Evolutionary conservation across 306 rosid genomes (phyloP).

Genomic region (Castanea sativa): DNA sequence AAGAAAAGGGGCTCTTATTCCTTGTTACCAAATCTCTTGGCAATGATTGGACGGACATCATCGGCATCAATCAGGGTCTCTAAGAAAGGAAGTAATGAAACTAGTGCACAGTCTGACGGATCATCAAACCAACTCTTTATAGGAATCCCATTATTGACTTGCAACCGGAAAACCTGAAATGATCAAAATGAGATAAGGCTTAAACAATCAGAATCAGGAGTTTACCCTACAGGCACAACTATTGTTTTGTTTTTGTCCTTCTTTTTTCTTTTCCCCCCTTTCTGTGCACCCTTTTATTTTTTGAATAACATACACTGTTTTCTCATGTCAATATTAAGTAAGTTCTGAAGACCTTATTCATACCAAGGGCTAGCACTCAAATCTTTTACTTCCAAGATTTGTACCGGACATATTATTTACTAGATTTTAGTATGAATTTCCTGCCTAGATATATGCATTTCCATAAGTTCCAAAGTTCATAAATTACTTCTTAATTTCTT

Average conservation of each 20-base stretch:
- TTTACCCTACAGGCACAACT: constrained; percentile 5
- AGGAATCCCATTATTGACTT: constrained; percentile 98
- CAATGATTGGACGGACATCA: constrained; percentile 96
- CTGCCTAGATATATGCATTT: background rate
- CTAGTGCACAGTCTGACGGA: constrained; percentile 72
- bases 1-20: constrained; percentile 62
- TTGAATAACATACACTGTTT: background rate
- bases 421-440: background rate
- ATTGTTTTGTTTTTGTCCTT: background rate
- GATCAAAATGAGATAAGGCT: constrained; percentile 30
- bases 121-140: constrained; percentile 99
- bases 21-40: constrained; percentile 81
- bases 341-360: background rate
- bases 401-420: background rate
- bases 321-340: background rate
- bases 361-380: background rate
- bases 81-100: constrained; percentile 93
- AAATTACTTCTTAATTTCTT: background rate
- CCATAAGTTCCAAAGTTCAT: background rate
- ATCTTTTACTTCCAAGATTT: constrained; percentile 1
- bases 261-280: background rate
- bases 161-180: constrained; percentile 95
- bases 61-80: constrained; percentile 89
- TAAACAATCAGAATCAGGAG: constrained; percentile 21
- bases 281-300: background rate